Evolutionary conservation across 1,139 yeast species (phyloP), one percentile per base, ranked within the genome.

Genomic region (Scheffersomyces cryptocercus): DNA sequence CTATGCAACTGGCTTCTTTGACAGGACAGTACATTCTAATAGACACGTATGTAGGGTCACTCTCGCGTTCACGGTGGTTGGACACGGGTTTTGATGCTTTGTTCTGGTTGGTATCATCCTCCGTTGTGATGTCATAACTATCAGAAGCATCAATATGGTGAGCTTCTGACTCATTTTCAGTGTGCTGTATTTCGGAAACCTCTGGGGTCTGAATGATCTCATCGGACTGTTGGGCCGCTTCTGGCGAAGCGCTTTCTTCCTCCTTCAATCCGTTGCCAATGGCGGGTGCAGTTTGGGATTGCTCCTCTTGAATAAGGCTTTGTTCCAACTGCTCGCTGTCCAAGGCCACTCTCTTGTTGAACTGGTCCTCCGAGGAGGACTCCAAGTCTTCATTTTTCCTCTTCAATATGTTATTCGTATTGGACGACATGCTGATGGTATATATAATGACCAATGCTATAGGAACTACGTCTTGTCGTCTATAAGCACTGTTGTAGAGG

Each of bases 1-100:
- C 93, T 36, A 87, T 73, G 16, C 78, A 62, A 7, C 87, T 82
- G 0, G 95, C 95, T 56, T 88, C 93, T 52, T 82, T 84, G n/a
- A 85, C 85, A 3, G 82, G 77, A 51, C 91, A 85, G 44, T 84
- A 75, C 86, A 88, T 84, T 51, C 96, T 74, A 58, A 87, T 71
- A 53, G 78, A 82, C 5, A 85, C 81, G 51, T 77, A 81, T 0
- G 83, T 79, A 13, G 85, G 81, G 45, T 81, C 85, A 35, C 66
- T 73, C 34, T 72, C 74, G 46, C 64, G 54, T 43, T 72, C 70
- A 45, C 70, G 52, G 45, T 65, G 68, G 45, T 66, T 62, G 13
- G 70, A 64, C 36, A 54, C 55, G 4, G 61, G 62, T 35, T 55
- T 54, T 35, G 59, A 40, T 14, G 33, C 35, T 7, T 39, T 43